These are phyloP conservation scores for Trifolium dubium DNA, from an alignment of 306 rosid species.

Conservation along the genomic window DNA sequence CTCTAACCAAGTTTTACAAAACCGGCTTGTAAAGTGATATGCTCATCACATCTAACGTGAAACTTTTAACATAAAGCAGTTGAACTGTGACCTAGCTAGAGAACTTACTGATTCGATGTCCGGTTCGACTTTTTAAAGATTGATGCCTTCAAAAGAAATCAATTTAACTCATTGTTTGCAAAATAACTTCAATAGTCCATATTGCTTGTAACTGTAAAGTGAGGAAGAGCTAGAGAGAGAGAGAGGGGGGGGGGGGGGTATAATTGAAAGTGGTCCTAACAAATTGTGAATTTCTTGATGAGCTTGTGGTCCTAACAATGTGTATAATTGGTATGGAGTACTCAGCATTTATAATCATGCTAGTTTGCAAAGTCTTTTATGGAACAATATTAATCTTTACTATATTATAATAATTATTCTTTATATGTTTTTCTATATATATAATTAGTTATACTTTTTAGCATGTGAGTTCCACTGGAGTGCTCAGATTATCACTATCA, in stretches of 20 bases:
- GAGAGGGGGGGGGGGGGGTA: constrained; percentile 37
- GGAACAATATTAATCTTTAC: constrained; percentile 33
- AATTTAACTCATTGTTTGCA: constrained; percentile 13
- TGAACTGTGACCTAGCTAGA: too few relatives aligned
- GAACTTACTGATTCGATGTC: too few relatives aligned
- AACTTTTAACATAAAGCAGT: too few relatives aligned
- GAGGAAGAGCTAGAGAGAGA: constrained; percentile 36
- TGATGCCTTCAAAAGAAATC: constrained; percentile 8
- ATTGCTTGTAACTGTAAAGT: constrained; percentile 30
- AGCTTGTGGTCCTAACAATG: constrained; percentile 66
- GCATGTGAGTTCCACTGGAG: constrained; percentile 41
- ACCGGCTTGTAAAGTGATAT: too few relatives aligned
- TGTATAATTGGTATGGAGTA: constrained; percentile 46
- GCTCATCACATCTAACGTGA: too few relatives aligned
- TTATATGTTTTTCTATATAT: not conserved
- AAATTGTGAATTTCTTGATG: constrained; percentile 45
- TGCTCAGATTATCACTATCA: constrained; percentile 16
- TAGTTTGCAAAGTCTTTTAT: constrained; percentile 28
- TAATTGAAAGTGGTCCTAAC: constrained; percentile 68
- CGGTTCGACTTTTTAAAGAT: too few relatives aligned
- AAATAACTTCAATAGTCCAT: constrained; percentile 22
- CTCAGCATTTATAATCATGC: constrained; percentile 50
- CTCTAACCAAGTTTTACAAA: too few relatives aligned
- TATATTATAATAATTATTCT: constrained; percentile 14
- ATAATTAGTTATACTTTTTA: not conserved